These are phyloP conservation scores for Neopestalotiopsis sp. DNA, from an alignment of 2,329 filamentous ascomycete genomes.

Conservation along the genomic window DNA sequence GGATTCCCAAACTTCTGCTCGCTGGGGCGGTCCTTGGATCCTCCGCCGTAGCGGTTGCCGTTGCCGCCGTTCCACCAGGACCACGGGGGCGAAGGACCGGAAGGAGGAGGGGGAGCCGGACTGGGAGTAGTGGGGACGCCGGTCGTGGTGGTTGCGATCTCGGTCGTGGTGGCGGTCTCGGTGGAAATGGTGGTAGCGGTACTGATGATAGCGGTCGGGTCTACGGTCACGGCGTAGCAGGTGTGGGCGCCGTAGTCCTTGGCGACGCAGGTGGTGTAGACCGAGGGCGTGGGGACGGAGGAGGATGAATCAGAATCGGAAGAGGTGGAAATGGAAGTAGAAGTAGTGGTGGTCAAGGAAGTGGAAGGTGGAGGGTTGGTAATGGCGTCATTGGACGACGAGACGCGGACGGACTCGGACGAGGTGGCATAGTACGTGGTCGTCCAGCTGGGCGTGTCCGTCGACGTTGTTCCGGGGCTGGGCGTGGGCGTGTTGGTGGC, in stretches of 20 bases:
- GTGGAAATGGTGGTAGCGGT: not conserved
- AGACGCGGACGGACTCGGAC: not conserved
- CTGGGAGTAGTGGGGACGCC: not conserved
- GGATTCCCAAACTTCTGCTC: too few relatives aligned
- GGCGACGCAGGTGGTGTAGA: slow-evolving; percentile 11
- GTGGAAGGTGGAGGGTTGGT: slow-evolving; percentile 8
- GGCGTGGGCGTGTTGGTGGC: not conserved
- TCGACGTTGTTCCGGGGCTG: not conserved
- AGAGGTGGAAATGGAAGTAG: not conserved
- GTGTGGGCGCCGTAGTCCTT: slow-evolving; percentile 16
- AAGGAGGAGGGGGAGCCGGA: too few relatives aligned
- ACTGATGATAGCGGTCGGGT: not conserved
- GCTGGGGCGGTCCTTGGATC: too few relatives aligned
- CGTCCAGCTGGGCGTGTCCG: not conserved
- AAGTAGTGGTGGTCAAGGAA: not conserved
- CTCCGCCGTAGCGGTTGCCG: not conserved
- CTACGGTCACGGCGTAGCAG: slow-evolving; percentile 11
- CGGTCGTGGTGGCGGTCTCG: not conserved
- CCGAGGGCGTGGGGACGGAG: not conserved
- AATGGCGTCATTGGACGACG: not conserved
- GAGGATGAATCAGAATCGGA: not conserved
- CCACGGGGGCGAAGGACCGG: not conserved
- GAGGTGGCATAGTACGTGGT: not conserved
- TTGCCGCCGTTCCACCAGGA: not conserved
- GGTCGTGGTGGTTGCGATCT: not conserved